Base-by-base conservation (phyloP, 306 rosid genomes). In the Cyclanthera cordifolia region DNA sequence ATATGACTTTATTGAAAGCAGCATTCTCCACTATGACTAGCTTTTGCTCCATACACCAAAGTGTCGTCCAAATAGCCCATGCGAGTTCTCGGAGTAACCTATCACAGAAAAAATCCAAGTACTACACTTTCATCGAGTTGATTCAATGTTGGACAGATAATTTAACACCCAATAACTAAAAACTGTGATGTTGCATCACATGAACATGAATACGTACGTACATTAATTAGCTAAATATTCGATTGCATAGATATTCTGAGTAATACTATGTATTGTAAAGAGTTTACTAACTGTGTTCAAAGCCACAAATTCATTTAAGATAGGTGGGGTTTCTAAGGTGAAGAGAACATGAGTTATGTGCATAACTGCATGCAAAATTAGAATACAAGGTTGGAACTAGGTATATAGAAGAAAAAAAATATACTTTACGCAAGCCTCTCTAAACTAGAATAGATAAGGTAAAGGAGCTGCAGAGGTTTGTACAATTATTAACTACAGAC, bases 31-130 rank as follows among this genome's bases (percentile, higher is more conserved):
- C 85, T 50, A 75, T 51, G 52, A 10, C 15, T 37, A 56, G 67
- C 80, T 70, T 45, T 75, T 71, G 53, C 46, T 71, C 77, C 81
- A 46, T 53, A 68, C 27, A 4, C 73, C 79, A 37, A 77, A 79
- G 56, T 72, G 76, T 77, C 79, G 81, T 79, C 83, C 88, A 76
- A 66, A 21, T 43, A 66, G 54, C 70, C 70, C 54, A 46, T 46
- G 27, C 43, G 23, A 65, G 70, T 65, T 15, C 69, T 65, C 70
- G 71, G 24, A 45, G 71, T 46, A 45, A 47, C 71, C 71, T 66
- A 66, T 41, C 46, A 66, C 19, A 66, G 41, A 47, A 25, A 46
- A 23, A 66, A 66, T 47, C 55, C 3, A 43, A 64, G 53, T 37
- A 43, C 53, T 43, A 47, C 1, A 0, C 5, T 24, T 47, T 25